Conservation (phyloP, 164 flowering plant species). For the Umbellularia californica region DNA sequence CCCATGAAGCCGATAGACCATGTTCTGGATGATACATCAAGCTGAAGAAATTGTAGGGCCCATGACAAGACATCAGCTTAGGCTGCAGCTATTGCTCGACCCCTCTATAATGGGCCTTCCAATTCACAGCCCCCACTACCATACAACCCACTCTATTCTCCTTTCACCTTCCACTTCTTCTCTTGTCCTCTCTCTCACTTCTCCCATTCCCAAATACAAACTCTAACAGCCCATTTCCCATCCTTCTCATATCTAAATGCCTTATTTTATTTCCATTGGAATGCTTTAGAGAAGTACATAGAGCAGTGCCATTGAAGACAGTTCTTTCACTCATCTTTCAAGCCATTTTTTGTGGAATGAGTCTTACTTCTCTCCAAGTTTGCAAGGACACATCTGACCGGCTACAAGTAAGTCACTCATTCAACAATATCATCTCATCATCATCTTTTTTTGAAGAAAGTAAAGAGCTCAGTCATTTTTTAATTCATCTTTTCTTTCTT, state of each 20-base stretch:
- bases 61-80: constrained; percentile 22
- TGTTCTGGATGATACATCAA: not conserved
- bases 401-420: constrained; percentile 58
- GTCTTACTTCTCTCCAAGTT: constrained; percentile 67
- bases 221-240: not conserved
- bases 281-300: not conserved
- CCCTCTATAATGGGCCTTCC: constrained; percentile 7
- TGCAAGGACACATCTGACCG: constrained; percentile 92
- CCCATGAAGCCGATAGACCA: constrained; percentile 14
- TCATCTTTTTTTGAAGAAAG: not conserved
- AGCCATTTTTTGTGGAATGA: constrained; percentile 34
- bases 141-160: not conserved
- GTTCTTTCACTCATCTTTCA: not conserved
- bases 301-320: not conserved
- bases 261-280: not conserved
- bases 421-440: not conserved
- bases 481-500: not conserved
- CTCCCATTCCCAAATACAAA: not conserved
- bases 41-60: constrained; percentile 9
- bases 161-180: not conserved
- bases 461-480: not conserved
- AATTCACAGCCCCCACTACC: constrained; percentile 9
- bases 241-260: not conserved
- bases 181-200: not conserved
- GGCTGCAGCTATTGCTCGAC: not conserved